These are phyloP conservation scores for Populus nigra DNA, from an alignment of 345 rosid species.

Conservation along the genomic window DNA sequence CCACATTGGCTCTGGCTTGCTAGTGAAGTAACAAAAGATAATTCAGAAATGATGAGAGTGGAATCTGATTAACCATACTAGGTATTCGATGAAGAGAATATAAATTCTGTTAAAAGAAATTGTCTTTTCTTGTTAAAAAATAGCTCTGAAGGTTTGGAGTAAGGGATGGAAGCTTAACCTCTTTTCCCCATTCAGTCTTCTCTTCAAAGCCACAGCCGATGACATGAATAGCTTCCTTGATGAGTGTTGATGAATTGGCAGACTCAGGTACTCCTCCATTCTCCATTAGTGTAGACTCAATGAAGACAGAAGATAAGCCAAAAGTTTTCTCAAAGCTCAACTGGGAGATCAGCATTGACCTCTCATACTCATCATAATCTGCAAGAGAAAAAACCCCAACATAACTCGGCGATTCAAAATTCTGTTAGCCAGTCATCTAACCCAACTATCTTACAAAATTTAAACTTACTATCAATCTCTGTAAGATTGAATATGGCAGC, in stretches of 20 bases:
- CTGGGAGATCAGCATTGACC: conserved; percentile 91
- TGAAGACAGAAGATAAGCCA: conserved; percentile 89
- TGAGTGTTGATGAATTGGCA: conserved; percentile 68
- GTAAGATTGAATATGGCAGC: conserved; percentile 90
- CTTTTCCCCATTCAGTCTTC: conserved; percentile 97
- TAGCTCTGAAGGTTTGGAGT: not conserved
- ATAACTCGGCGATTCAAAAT: not conserved
- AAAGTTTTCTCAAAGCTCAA: conserved; percentile 94
- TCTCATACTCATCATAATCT: conserved; percentile 89
- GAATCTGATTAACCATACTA: not conserved
- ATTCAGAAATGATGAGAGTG: not conserved
- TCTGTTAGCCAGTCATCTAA: not conserved
- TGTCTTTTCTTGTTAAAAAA: not conserved
- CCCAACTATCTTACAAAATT: not conserved
- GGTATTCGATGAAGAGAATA: not conserved
- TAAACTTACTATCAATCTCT: conserved; percentile 72
- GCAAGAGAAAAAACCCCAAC: conserved; percentile 20
- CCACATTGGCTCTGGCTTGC: not conserved
- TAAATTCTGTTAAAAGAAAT: not conserved
- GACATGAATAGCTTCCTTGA: conserved; percentile 97
- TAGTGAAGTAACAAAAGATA: not conserved
- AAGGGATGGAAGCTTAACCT: conserved; percentile 42
- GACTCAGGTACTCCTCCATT: conserved; percentile 94
- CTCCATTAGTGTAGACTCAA: conserved; percentile 88
- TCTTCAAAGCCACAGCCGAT: conserved; percentile 95